phyloP scores from a whole-genome alignment of 495 filamentous ascomycete genomes.

The Aspergillus taichungensis region DNA sequence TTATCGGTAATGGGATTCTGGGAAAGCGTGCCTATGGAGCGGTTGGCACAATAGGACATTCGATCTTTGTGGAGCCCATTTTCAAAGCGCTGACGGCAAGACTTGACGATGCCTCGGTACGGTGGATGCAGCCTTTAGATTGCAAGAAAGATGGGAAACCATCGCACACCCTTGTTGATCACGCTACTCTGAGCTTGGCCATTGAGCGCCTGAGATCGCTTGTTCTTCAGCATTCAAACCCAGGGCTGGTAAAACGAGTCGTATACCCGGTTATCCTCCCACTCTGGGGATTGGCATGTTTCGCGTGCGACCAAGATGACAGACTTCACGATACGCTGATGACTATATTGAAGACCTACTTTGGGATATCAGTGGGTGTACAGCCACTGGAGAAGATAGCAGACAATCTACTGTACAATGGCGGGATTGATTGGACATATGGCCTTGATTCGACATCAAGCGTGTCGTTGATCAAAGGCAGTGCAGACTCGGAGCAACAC shows the following conservation, averaged over 20 bases:
- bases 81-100: constrained; percentile 52
- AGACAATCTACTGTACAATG: constrained; percentile 46
- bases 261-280: constrained; percentile 55
- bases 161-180: constrained; percentile 14
- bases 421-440: constrained; percentile 41
- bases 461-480: constrained; percentile 28
- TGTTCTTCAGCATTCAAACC: constrained; percentile 60
- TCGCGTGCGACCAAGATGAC: constrained; percentile 30
- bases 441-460: constrained; percentile 17
- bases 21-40: constrained; percentile 58
- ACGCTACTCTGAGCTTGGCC: constrained; percentile 24
- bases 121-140: constrained; percentile 14
- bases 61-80: constrained; percentile 56
- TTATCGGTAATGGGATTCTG: constrained; percentile 66
- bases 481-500: constrained; percentile 5
- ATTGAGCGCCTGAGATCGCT: constrained; percentile 51
- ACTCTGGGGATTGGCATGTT: constrained; percentile 59
- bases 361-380: constrained; percentile 36
- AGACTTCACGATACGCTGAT: constrained; percentile 24
- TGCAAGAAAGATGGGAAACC: background rate
- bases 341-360: constrained; percentile 36
- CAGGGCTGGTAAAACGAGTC: constrained; percentile 61
- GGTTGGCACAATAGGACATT: constrained; percentile 61
- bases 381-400: constrained; percentile 37
- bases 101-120: constrained; percentile 17